Evolutionary conservation across 345 rosid species (phyloP), one percentile per base, ranked within the genome.

Genomic region (Salix viminalis): DNA sequence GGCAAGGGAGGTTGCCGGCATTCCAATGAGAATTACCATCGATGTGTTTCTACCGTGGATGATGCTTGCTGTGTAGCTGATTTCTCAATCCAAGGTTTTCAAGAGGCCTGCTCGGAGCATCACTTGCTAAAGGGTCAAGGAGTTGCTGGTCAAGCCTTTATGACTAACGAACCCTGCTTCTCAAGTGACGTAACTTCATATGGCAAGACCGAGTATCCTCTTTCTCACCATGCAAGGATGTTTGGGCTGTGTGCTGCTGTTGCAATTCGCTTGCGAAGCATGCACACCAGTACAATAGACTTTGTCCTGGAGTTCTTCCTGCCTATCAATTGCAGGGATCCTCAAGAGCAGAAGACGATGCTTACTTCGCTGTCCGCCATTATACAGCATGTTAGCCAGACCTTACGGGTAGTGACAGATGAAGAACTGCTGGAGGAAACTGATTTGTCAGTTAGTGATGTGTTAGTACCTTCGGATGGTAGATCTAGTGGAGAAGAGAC

Each of bases 61-160:
- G 83, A 83, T 71, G 93, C 93, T 75, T 96, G 93, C 86, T 86
- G 84, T 18, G 77, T 91, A 39, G 88, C 83, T 39, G 91, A 96
- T 78, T 85, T 91, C 75, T 76, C 62, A 2, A 80, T 89, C 76
- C 85, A 72, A 34, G 85, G 78, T 70, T 96, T 96, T 81, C 97
- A 89, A 1, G 96, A 91, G 81, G 98, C 96, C 68, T 96, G 97
- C 86, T 96, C 97, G 12, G 99, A 91, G 84, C 89, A 96, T 84
- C 99, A 96, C 85, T 86, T 96, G 75, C 83, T 96, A 65, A 91
- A 91, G 85, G 98, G 99, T 39, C 93, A 96, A 82, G 98, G 98
- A 65, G 88, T 96, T 66, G 96, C 84, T 13, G 99, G 99, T 65
- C 77, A 79, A 84, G 98, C 99, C 14, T 96, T 96, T 77, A 62